These are phyloP conservation scores for Wickerhamomyces sp. DNA, from an alignment of 1,139 yeast species.

Conservation along the genomic window DNA sequence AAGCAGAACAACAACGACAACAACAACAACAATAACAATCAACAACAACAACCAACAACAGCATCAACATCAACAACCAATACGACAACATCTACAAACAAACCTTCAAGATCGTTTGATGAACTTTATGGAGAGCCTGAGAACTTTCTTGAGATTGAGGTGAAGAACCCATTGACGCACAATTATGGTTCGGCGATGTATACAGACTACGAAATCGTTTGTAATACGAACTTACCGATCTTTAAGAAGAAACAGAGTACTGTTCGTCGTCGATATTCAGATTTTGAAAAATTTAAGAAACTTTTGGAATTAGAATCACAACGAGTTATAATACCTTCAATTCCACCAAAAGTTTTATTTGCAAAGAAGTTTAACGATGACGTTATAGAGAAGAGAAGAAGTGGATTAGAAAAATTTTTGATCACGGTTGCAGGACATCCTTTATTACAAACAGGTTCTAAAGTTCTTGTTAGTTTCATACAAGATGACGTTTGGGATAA, in stretches of 20 bases:
- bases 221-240: constrained; percentile 85
- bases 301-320: constrained; percentile 71
- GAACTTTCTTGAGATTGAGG: constrained; percentile 89
- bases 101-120: constrained; percentile 58
- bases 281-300: constrained; percentile 77
- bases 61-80: background rate
- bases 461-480: constrained; percentile 73
- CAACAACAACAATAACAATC: background rate
- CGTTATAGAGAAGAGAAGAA: constrained; percentile 77
- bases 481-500: constrained; percentile 85
- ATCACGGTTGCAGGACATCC: constrained; percentile 91
- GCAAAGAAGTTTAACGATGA: constrained; percentile 76
- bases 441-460: constrained; percentile 83
- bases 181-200: constrained; percentile 63
- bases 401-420: constrained; percentile 78
- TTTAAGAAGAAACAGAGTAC: constrained; percentile 61
- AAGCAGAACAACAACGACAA: background rate
- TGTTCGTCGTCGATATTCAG: constrained; percentile 86
- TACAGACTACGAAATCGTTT: constrained; percentile 88
- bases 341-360: constrained; percentile 71
- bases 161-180: constrained; percentile 72
- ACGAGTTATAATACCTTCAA: constrained; percentile 74
- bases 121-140: constrained; percentile 94
- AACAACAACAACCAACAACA: background rate
- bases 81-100: constrained; percentile 4